A percentile compares a stretch with the other conserved stretches of the same genome.
These are phyloP conservation scores for Talaromyces sp. DNA, from an alignment of 2,329 filamentous ascomycete genomes.

Conservation along the genomic window DNA sequence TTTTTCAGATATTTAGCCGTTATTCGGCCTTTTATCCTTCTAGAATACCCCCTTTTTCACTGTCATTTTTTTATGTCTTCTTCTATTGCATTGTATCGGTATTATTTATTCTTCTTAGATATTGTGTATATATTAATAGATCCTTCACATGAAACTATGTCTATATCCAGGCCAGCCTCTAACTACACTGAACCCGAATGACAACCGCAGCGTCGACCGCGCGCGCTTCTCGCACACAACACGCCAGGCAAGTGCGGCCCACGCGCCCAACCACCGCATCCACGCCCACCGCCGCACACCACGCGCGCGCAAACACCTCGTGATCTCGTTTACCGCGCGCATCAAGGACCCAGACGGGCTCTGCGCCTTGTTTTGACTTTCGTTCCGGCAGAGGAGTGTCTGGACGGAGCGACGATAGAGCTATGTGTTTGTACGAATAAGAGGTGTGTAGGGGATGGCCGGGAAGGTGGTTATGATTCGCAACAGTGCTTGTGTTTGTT, in stretches of 20 bases:
- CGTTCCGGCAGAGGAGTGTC: slow-evolving; percentile 14
- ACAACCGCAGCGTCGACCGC: slow-evolving; percentile 34
- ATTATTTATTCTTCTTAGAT: neutral
- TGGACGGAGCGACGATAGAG: slow-evolving; percentile 18
- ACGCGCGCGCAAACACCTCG: slow-evolving; percentile 39
- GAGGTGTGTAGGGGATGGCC: slow-evolving; percentile 34
- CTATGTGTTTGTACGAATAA: slow-evolving; percentile 27
- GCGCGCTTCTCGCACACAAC: slow-evolving; percentile 39
- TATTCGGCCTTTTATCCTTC: neutral
- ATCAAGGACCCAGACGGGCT: slow-evolving; percentile 29
- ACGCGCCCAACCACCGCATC: slow-evolving; percentile 37
- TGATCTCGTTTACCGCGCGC: slow-evolving; percentile 28
- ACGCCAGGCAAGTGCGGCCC: slow-evolving; percentile 34
- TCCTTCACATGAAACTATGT: neutral
- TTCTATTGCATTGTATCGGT: neutral
- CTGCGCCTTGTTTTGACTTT: slow-evolving; percentile 2
- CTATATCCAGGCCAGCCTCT: neutral
- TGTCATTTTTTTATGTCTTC: neutral
- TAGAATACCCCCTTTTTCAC: neutral
- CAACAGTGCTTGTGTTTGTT: neutral
- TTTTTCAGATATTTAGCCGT: neutral
- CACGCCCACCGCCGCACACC: slow-evolving; percentile 39
- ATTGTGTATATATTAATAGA: neutral
- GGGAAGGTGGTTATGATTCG: slow-evolving; percentile 21
- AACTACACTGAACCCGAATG: slow-evolving; percentile 26